Conservation (phyloP, 2,329 filamentous ascomycete species). For the Fusarium pininemorale region DNA sequence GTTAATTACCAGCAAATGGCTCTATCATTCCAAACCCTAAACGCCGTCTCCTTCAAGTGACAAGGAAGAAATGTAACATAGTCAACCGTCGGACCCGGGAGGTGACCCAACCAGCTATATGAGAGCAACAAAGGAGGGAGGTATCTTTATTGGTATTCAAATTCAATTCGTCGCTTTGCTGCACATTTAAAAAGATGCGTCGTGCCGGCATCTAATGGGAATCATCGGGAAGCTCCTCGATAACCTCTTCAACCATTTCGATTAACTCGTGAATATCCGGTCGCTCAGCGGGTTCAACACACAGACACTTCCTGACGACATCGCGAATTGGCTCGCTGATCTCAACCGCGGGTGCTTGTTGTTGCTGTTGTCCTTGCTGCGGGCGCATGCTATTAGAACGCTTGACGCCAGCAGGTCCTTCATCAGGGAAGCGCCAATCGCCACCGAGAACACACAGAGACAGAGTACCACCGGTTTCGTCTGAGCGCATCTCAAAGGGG, state of each 20-base stretch:
- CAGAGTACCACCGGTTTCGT: conserved; percentile 93
- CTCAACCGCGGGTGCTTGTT: conserved; percentile 50
- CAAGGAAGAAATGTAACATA: background rate
- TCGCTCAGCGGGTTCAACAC: conserved; percentile 85
- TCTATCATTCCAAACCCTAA: conserved; percentile 38
- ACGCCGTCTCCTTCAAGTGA: conserved; percentile 37
- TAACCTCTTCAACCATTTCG: conserved; percentile 76
- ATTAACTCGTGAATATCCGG: conserved; percentile 90
- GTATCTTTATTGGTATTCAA: conserved; percentile 19
- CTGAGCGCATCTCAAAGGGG: conserved; percentile 93
- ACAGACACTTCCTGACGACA: conserved; percentile 85
- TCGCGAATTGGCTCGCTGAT: conserved; percentile 88
- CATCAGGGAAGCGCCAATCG: conserved; percentile 96
- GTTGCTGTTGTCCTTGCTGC: conserved; percentile 45
- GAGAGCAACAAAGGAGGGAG: conserved; percentile 6
- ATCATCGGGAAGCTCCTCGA: conserved; percentile 71
- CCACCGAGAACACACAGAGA: conserved; percentile 92
- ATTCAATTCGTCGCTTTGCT: background rate
- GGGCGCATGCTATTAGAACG: conserved; percentile 54
- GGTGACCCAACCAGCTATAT: background rate
- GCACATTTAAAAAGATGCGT: background rate
- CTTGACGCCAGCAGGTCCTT: conserved; percentile 69
- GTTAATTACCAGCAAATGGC: conserved; percentile 27
- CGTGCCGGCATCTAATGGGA: conserved; percentile 25
- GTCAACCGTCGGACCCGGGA: background rate